Conservation (phyloP, 1,139 yeast genomes). For the Geotrichum armillariae region DNA sequence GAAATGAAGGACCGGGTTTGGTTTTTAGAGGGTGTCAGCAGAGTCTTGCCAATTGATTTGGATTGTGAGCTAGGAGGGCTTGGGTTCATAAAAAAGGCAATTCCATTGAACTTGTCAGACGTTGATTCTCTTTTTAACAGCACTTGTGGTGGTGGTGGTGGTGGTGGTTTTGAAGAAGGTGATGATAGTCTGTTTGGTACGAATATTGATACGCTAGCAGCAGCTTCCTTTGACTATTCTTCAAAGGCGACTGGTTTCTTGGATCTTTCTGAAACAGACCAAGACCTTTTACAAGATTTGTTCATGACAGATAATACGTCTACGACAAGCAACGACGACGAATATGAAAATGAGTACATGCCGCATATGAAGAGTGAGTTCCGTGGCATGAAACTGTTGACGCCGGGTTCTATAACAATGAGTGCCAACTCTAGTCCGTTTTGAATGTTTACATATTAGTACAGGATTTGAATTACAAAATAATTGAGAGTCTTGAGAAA, state of each 20-base stretch:
- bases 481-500: too few relatives aligned
- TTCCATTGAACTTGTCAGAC: slow-evolving; percentile 16
- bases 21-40: slow-evolving; percentile 91
- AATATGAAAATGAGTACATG: neutral
- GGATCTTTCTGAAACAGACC: too few relatives aligned
- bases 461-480: neutral
- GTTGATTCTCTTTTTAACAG: neutral
- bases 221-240: too few relatives aligned
- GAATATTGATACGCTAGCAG: too few relatives aligned
- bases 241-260: too few relatives aligned
- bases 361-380: neutral
- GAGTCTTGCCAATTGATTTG: slow-evolving; percentile 54
- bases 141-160: neutral
- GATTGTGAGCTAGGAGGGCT: slow-evolving; percentile 41
- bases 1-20: slow-evolving; percentile 89
- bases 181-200: too few relatives aligned
- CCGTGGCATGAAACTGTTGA: neutral
- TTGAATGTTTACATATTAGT: too few relatives aligned
- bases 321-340: neutral
- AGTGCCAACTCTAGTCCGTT: neutral
- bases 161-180: too few relatives aligned
- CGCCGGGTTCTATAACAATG: neutral
- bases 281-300: too few relatives aligned
- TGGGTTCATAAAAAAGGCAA: slow-evolving; percentile 40
- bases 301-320: too few relatives aligned